A percentile compares a stretch with the other conserved stretches of the same genome.
phyloP scores from a whole-genome alignment of 768 basidiomycete species.

The Lentinus brumalis region DNA sequence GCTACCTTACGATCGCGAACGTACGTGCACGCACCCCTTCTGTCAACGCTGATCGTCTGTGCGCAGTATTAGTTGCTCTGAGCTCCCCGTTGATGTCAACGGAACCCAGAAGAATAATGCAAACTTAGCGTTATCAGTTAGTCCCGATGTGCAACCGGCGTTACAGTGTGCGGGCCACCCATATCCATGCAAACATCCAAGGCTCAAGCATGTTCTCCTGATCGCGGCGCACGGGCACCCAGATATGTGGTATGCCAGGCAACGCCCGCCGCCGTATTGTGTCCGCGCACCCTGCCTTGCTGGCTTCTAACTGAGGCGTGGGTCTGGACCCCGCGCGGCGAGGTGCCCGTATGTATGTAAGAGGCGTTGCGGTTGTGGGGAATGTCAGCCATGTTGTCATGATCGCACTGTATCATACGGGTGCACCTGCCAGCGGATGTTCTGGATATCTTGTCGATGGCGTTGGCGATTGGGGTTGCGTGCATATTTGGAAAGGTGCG shows the following conservation, averaged over 20 bases:
- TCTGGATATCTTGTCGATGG: neutral
- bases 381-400: neutral
- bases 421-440: no score
- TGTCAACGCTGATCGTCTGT: conserved; percentile 12
- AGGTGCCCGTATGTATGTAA: neutral
- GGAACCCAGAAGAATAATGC: neutral
- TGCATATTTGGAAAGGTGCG: neutral
- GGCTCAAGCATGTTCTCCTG: neutral
- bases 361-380: neutral
- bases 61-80: neutral
- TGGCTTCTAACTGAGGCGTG: neutral
- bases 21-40: neutral
- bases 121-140: neutral
- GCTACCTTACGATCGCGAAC: neutral
- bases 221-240: neutral
- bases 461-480: neutral
- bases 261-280: neutral
- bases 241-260: neutral
- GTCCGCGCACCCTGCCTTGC: neutral
- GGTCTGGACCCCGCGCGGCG: neutral
- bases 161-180: neutral
- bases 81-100: neutral
- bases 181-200: no score
- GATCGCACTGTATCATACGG: neutral
- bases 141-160: neutral